These are phyloP conservation scores for Cercospora sp. DNA, from an alignment of 2,329 filamentous ascomycete genomes.

Conservation along the genomic window DNA sequence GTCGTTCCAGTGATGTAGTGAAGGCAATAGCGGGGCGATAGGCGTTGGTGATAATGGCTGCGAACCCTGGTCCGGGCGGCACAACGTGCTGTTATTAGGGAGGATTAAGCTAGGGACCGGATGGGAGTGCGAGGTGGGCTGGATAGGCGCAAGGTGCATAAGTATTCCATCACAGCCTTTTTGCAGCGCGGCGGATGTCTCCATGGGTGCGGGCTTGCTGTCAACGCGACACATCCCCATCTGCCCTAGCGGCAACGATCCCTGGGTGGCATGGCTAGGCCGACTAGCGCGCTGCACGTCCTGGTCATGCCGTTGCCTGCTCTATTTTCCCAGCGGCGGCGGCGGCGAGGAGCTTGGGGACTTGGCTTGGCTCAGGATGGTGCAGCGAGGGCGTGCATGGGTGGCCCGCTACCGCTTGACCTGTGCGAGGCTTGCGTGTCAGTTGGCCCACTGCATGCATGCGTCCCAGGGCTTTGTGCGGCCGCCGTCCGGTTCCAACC, in stretches of 20 bases:
- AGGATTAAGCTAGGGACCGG: slow-evolving; percentile 19
- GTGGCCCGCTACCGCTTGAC: slow-evolving; percentile 8
- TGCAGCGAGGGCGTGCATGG: slow-evolving; percentile 12
- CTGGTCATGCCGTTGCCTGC: slow-evolving; percentile 26
- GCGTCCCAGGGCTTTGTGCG: slow-evolving; percentile 11
- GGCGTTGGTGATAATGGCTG: slow-evolving; percentile 25
- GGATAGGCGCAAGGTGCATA: slow-evolving; percentile 21
- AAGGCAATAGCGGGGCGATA: slow-evolving; percentile 31
- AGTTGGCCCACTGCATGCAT: slow-evolving; percentile 19
- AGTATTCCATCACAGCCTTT: slow-evolving; percentile 23
- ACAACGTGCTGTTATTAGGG: slow-evolving; percentile 23
- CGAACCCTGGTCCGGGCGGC: slow-evolving; percentile 23
- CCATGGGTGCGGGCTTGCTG: slow-evolving; percentile 18
- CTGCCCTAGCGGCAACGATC: slow-evolving; percentile 28
- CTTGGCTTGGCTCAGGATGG: background rate
- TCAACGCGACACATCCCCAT: slow-evolving; percentile 32
- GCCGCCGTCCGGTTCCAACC: slow-evolving; percentile 8
- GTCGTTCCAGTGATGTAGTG: slow-evolving; percentile 26
- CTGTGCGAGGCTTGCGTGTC: slow-evolving; percentile 23
- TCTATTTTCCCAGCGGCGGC: background rate
- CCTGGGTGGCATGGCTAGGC: slow-evolving; percentile 27
- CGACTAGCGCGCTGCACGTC: slow-evolving; percentile 27
- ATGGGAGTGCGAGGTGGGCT: slow-evolving; percentile 16
- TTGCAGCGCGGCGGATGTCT: slow-evolving; percentile 14
- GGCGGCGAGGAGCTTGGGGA: slow-evolving; percentile 15